phyloP scores from a whole-genome alignment of 805 yeast species.

The Candida nanaspora region DNA sequence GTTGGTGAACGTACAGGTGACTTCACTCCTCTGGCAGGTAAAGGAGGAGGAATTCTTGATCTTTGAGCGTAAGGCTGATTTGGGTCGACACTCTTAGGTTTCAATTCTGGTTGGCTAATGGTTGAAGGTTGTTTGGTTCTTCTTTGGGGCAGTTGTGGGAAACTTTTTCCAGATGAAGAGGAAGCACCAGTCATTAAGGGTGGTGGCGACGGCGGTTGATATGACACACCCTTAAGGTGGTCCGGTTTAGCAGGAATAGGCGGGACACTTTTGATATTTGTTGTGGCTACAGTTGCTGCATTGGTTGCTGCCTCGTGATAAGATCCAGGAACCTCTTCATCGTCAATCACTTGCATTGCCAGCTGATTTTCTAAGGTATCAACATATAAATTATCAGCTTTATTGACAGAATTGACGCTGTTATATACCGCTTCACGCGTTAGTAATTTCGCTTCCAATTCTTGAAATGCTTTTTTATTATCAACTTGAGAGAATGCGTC shows the following conservation, averaged over 20 bases:
- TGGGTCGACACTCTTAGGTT: too few relatives aligned
- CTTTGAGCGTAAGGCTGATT: too few relatives aligned
- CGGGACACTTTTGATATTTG: background rate
- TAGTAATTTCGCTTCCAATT: slow-evolving; percentile 11
- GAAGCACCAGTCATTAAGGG: background rate
- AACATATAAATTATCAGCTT: background rate
- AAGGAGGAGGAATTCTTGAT: background rate
- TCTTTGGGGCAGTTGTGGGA: too few relatives aligned
- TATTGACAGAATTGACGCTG: background rate
- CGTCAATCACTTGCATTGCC: background rate
- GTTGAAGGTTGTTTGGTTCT: too few relatives aligned
- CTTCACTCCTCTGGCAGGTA: background rate
- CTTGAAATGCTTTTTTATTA: slow-evolving; percentile 23
- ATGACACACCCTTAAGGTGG: background rate
- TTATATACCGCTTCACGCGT: slow-evolving; percentile 4
- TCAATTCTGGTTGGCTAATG: too few relatives aligned
- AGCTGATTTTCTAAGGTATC: background rate
- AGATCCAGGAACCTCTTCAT: background rate
- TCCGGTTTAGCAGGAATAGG: slow-evolving; percentile 1
- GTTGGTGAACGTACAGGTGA: background rate
- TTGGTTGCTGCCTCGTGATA: too few relatives aligned
- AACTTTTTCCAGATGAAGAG: too few relatives aligned
- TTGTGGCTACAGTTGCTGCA: background rate
- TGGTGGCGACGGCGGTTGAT: background rate
- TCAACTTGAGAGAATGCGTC: slow-evolving; percentile 57